Evolutionary conservation across 2,329 filamentous ascomycete species (phyloP).

Genomic region (Coniochaeta sp.): DNA sequence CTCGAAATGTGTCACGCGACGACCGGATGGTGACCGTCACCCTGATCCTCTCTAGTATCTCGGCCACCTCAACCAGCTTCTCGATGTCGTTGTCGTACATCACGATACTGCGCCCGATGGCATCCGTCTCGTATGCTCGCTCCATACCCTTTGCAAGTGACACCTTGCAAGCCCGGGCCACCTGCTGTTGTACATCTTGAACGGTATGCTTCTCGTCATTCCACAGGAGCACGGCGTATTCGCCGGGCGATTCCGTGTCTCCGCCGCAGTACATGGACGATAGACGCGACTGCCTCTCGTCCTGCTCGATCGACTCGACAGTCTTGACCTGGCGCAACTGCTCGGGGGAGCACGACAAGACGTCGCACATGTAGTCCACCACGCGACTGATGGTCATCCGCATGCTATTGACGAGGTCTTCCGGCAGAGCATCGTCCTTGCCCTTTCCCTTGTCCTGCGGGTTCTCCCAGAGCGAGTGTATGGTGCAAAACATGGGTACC

Average conservation of each 20-base stretch:
- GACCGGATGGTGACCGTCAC: slow-evolving; percentile 93
- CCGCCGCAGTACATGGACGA: slow-evolving; percentile 66
- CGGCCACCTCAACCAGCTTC: slow-evolving; percentile 68
- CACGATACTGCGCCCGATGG: slow-evolving; percentile 78
- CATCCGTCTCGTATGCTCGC: slow-evolving; percentile 82
- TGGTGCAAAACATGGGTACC: slow-evolving; percentile 80
- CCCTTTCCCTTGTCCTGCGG: slow-evolving; percentile 52
- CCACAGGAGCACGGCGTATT: slow-evolving; percentile 86
- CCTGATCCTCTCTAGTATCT: slow-evolving; percentile 88
- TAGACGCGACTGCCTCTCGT: slow-evolving; percentile 74
- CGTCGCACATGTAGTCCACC: slow-evolving; percentile 94
- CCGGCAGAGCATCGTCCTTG: slow-evolving; percentile 56
- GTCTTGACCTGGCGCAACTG: slow-evolving; percentile 84
- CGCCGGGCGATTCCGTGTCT: slow-evolving; percentile 57
- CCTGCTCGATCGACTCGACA: slow-evolving; percentile 67
- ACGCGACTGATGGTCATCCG: slow-evolving; percentile 77
- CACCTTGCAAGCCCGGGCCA: slow-evolving; percentile 79
- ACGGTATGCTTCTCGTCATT: slow-evolving; percentile 99
- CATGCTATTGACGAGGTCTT: slow-evolving; percentile 69
- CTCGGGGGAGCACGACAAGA: slow-evolving; percentile 95
- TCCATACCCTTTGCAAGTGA: slow-evolving; percentile 59
- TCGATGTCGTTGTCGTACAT: slow-evolving; percentile 67
- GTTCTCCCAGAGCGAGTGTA: slow-evolving; percentile 65
- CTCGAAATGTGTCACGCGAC: slow-evolving; percentile 87
- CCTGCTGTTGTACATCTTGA: slow-evolving; percentile 80